Evolutionary conservation across 495 filamentous ascomycete species (phyloP).

Genomic region (Penicillium desertorum): DNA sequence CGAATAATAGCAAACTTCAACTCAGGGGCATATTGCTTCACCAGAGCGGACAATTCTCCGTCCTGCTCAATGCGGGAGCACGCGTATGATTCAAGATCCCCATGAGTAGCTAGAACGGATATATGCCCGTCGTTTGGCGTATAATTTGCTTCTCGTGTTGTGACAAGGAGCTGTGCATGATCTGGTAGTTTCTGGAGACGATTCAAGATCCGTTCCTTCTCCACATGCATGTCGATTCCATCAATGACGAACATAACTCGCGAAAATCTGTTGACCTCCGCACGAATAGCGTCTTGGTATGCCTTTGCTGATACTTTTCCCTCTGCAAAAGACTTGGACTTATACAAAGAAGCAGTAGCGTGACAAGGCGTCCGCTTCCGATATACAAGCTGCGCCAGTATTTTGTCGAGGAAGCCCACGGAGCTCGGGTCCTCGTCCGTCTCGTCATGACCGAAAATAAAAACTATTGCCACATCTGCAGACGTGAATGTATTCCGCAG

Average conservation of each 20-base stretch:
- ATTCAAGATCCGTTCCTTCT: constrained; percentile 35
- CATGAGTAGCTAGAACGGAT: constrained; percentile 15
- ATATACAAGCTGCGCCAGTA: constrained; percentile 38
- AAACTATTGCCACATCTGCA: constrained; percentile 34
- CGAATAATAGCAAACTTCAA: constrained; percentile 22
- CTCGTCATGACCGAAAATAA: constrained; percentile 36
- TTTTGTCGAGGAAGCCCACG: constrained; percentile 25
- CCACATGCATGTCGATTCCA: constrained; percentile 30
- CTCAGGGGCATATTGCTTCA: constrained; percentile 15
- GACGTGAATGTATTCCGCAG: constrained; percentile 36
- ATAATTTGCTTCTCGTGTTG: constrained; percentile 26
- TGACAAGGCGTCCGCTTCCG: constrained; percentile 28
- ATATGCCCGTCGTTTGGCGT: constrained; percentile 11
- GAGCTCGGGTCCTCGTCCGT: constrained; percentile 21
- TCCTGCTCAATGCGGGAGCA: constrained; percentile 19
- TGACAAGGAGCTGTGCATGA: constrained; percentile 37
- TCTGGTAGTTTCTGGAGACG: constrained; percentile 39
- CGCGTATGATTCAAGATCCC: constrained; percentile 27
- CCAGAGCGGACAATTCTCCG: constrained; percentile 8
- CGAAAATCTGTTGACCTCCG: constrained; percentile 36
- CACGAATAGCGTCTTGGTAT: constrained; percentile 38
- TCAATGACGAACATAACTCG: constrained; percentile 36
- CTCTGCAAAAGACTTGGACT: constrained; percentile 22
- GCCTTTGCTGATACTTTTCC: constrained; percentile 31
- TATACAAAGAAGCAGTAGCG: constrained; percentile 24